Evolutionary conservation across 2,329 filamentous ascomycete genomes (phyloP), one percentile per base, ranked within the genome.

Genomic region (Penicillium sp.): DNA sequence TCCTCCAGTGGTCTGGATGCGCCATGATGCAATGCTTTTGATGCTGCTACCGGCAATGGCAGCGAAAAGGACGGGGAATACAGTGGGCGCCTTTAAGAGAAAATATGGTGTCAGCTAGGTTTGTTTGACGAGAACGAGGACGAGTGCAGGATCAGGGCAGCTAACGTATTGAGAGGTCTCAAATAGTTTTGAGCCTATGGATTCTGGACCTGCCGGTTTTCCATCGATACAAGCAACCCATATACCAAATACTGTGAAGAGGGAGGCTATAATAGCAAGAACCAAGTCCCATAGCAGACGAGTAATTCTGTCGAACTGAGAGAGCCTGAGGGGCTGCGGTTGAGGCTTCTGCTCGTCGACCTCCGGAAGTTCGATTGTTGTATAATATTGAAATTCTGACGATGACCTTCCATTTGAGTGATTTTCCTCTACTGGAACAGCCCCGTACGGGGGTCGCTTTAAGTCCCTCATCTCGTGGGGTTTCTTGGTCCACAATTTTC

Each of bases 31-130:
- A 7, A 52, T 35, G 10, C 50, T 52, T 35, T 52, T 52, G 19
- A 52, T 52, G 21, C 50, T 52, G 50, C 50, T 52, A 15, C 50
- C 50, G 2, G 50, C 50, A 35, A 52, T 52, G 2, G 50, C 50
- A 6, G 50, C 50, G 4, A 52, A 52, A 19, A 52, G 38, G 6
- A 45, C 50, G 6, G 50, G 50, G 9, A 52, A 52, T 17, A 52
- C 3, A 21, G 50, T 52, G 17, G 50, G 50, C 1, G 50, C 50
- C 50, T 52, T 35, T 10, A 17, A 13, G 19, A 9, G 19, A 9
- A 19, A 25, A 35, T n/a, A 2, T 6, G 27, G 15, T 35, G 40
- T 52, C 7, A 52, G 50, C 17, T 7, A 31, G 37, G 9, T 12
- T 12, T 29, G n/a, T 41, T 42, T 31, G n/a, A 33, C 7, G 8